phyloP scores from a whole-genome alignment of 2,329 filamentous ascomycete genomes.

The Sporothrix phasma region DNA sequence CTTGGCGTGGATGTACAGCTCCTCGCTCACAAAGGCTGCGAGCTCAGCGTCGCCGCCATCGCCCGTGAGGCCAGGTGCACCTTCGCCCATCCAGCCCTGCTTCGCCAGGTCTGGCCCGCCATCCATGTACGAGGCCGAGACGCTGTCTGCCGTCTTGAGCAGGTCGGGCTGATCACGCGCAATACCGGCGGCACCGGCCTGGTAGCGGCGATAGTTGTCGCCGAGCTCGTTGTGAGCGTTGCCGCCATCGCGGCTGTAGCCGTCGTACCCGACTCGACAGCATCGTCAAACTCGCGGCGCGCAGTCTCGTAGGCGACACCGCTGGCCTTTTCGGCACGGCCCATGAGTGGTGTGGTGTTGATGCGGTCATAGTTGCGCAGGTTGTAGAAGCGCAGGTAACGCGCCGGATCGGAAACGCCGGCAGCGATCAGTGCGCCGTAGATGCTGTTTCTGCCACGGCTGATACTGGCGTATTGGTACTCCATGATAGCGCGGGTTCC shows the following conservation, averaged over 20 bases:
- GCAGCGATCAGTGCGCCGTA: constrained; percentile 57
- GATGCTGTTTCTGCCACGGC: constrained; percentile 66
- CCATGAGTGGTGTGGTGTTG: constrained; percentile 56
- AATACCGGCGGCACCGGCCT: constrained; percentile 50
- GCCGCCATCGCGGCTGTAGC: constrained; percentile 21
- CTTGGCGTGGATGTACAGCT: constrained; percentile 56
- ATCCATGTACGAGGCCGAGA: constrained; percentile 77
- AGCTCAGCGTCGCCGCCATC: constrained; percentile 39
- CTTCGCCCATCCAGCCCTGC: constrained; percentile 36
- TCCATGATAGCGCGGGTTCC: constrained; percentile 82
- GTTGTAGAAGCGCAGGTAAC: constrained; percentile 79
- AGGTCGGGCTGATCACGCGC: constrained; percentile 4
- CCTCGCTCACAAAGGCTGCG: constrained; percentile 51
- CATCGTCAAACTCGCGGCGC: constrained; percentile 51
- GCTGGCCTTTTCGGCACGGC: constrained; percentile 47
- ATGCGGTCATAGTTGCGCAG: constrained; percentile 76
- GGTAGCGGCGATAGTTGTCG: constrained; percentile 58
- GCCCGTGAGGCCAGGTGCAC: constrained; percentile 17
- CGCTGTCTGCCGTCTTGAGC: constrained; percentile 51
- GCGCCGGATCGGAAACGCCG: constrained; percentile 55
- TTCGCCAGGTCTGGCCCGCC: constrained; percentile 57
- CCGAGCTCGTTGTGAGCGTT: constrained; percentile 25
- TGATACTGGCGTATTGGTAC: constrained; percentile 74
- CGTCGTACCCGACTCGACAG: constrained; percentile 39
- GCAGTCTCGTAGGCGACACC: constrained; percentile 61